Conservation (phyloP, 208 protist genomes). For the Crithidia mellificae region DNA sequence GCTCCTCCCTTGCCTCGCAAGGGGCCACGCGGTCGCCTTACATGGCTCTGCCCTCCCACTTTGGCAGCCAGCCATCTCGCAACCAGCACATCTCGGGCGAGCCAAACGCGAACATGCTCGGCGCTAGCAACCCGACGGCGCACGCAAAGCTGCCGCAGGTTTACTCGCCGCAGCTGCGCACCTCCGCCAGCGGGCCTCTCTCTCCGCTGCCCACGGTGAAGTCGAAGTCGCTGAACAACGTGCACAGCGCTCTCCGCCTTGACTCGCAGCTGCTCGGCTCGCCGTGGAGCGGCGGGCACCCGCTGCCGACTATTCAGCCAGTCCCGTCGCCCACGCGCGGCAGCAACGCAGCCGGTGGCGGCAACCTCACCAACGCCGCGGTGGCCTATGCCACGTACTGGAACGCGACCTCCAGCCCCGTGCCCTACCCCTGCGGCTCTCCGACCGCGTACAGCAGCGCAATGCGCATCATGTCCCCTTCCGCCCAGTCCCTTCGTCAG, state of each 20-base stretch:
- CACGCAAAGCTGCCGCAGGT: not conserved
- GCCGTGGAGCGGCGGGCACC: conserved; percentile 15
- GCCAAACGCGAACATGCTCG: conserved; percentile 10
- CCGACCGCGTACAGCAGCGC: conserved; percentile 19
- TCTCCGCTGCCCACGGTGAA: conserved; percentile 7
- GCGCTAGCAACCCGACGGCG: conserved; percentile 4
- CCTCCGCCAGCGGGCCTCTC: conserved; percentile 9
- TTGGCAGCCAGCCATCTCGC: not conserved
- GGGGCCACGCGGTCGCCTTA: not conserved
- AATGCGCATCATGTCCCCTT: conserved; percentile 17
- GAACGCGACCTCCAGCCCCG: conserved; percentile 17
- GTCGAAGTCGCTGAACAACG: conserved; percentile 2
- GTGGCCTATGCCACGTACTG: conserved; percentile 27
- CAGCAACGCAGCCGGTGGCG: not conserved
- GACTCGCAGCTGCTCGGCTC: conserved; percentile 30
- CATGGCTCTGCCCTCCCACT: conserved; percentile 5
- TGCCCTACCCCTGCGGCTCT: conserved; percentile 21
- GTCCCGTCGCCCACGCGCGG: conserved; percentile 17
- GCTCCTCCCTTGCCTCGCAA: not conserved
- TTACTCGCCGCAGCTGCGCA: conserved; percentile 13
- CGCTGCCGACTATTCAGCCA: not conserved
- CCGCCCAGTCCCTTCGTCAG: conserved; percentile 16
- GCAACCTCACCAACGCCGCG: no score
- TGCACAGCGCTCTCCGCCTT: conserved; percentile 21
- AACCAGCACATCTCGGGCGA: conserved; percentile 13